A percentile compares a stretch with the other conserved stretches of the same genome.
Evolutionary conservation across 2,329 filamentous ascomycete species (phyloP).

Genomic region (Nigrospora oryzae): DNA sequence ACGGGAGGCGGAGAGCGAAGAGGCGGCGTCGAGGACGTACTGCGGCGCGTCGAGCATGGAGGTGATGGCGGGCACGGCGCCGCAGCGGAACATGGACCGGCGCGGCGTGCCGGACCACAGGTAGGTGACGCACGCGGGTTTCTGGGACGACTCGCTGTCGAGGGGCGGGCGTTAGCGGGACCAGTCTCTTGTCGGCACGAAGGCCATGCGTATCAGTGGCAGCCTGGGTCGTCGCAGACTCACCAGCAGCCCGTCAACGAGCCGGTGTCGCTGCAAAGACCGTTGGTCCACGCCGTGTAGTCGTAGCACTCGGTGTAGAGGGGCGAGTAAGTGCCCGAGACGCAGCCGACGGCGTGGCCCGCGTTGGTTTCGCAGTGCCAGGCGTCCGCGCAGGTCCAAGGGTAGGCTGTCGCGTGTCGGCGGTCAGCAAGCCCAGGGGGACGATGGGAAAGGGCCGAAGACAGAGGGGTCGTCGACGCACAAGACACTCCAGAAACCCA

Average conservation of each 20-base stretch:
- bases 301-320: slow-evolving; percentile 27
- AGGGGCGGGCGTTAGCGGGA: too few relatives aligned
- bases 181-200: too few relatives aligned
- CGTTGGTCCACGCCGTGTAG: slow-evolving; percentile 18
- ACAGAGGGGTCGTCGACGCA: slow-evolving; percentile 9
- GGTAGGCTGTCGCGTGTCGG: slow-evolving; percentile 9
- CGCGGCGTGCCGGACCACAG: slow-evolving; percentile 24
- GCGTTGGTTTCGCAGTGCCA: slow-evolving; percentile 21
- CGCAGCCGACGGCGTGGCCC: slow-evolving; percentile 26
- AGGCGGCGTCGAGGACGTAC: slow-evolving; percentile 20
- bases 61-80: slow-evolving; percentile 15
- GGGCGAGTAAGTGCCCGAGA: slow-evolving; percentile 14
- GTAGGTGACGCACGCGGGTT: slow-evolving; percentile 25
- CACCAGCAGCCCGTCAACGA: slow-evolving; percentile 27
- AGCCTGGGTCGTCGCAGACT: slow-evolving; percentile 10
- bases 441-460: background rate
- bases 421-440: background rate
- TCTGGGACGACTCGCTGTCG: too few relatives aligned
- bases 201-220: too few relatives aligned
- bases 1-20: slow-evolving; percentile 10
- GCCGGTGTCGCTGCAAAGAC: slow-evolving; percentile 18
- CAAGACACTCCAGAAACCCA: slow-evolving; percentile 17
- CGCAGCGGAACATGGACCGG: slow-evolving; percentile 27
- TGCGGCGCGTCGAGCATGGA: slow-evolving; percentile 25
- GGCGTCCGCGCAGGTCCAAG: slow-evolving; percentile 11